phyloP scores from a whole-genome alignment of 2,329 filamentous ascomycete genomes.

The Hymenoscyphus fraxineus region DNA sequence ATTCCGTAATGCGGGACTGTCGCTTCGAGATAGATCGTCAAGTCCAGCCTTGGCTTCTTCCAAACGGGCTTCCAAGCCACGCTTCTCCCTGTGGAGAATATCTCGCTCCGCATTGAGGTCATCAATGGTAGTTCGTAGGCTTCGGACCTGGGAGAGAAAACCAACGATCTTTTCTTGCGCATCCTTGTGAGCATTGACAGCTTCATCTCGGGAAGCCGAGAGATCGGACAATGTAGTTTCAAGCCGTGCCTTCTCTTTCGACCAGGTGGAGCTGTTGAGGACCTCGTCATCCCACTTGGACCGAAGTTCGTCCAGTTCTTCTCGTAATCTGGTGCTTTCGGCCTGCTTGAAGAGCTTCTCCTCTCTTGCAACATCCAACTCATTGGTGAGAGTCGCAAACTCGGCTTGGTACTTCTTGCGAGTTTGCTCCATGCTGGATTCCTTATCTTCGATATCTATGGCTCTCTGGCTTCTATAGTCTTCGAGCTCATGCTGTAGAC shows the following conservation, averaged over 20 bases:
- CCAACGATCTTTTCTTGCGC: conserved; percentile 90
- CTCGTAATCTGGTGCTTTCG: conserved; percentile 83
- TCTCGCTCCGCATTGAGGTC: conserved; percentile 85
- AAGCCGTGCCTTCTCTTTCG: conserved; percentile 91
- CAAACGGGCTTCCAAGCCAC: conserved; percentile 77
- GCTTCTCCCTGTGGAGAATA: conserved; percentile 81
- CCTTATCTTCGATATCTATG: conserved; percentile 95
- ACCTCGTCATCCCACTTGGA: conserved; percentile 99
- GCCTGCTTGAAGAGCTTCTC: conserved; percentile 81
- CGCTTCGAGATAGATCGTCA: conserved; percentile 80
- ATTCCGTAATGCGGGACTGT: conserved; percentile 83
- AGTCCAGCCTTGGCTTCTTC: conserved; percentile 84
- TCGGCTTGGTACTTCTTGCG: conserved; percentile 96
- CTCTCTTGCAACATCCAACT: conserved; percentile 89
- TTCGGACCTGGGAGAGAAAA: conserved; percentile 83
- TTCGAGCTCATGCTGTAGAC: conserved; percentile 93
- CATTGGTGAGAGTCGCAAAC: conserved; percentile 82
- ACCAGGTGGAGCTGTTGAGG: conserved; percentile 95
- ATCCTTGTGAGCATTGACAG: conserved; percentile 88
- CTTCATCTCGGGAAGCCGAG: conserved; percentile 87
- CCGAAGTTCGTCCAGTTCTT: conserved; percentile 90
- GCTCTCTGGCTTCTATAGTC: conserved; percentile 94
- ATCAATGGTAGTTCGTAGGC: conserved; percentile 77
- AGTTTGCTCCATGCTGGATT: conserved; percentile 93
- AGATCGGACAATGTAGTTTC: conserved; percentile 88